Evolutionary conservation across 306 rosid species (phyloP).

Genomic region (Betula pendula): DNA sequence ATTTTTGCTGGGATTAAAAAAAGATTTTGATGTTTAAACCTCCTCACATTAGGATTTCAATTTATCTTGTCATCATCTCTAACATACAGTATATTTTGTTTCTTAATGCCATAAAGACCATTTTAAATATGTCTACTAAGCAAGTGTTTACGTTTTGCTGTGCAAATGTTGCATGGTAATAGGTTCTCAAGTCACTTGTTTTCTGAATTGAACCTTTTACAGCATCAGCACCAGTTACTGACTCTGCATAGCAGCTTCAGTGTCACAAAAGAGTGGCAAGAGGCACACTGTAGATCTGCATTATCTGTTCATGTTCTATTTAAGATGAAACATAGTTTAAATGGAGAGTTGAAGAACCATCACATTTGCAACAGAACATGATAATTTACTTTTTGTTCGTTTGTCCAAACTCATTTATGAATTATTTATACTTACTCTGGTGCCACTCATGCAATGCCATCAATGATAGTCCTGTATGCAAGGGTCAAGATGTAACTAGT

Average conservation of each 20-base stretch:
- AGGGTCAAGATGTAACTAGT: too few relatives aligned
- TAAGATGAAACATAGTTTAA: neutral
- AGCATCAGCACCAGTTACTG: neutral
- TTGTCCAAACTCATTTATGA: neutral
- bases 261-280: neutral
- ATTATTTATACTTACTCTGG: neutral
- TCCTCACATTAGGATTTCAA: too few relatives aligned
- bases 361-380: neutral
- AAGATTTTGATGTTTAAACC: too few relatives aligned
- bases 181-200: neutral
- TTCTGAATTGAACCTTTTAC: neutral
- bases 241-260: too few relatives aligned
- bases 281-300: neutral
- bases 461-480: neutral
- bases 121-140: too few relatives aligned
- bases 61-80: too few relatives aligned
- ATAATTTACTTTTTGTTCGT: neutral
- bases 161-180: too few relatives aligned
- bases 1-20: too few relatives aligned
- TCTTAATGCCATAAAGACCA: too few relatives aligned
- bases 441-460: neutral
- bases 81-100: too few relatives aligned
- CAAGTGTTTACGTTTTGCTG: neutral
- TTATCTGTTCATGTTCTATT: constrained; percentile 1
- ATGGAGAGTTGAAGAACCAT: neutral